These are phyloP conservation scores for Russula virescens DNA, from an alignment of 768 basidiomycete genomes.

Conservation along the genomic window DNA sequence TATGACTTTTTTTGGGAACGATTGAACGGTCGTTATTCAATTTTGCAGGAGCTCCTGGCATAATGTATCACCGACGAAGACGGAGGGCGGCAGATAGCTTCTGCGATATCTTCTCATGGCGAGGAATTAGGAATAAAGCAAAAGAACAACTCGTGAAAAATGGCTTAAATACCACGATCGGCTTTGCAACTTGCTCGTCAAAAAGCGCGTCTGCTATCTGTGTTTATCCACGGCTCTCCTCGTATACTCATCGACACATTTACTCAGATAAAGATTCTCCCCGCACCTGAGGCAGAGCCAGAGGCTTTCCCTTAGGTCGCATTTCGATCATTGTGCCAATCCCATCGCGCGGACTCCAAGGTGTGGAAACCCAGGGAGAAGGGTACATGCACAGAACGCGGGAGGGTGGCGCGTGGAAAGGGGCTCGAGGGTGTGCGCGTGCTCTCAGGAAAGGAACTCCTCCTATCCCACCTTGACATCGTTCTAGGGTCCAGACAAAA, in stretches of 20 bases:
- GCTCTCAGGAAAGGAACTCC: no score
- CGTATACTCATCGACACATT: neutral
- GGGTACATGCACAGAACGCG: no score
- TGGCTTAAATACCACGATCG: slow-evolving; percentile 89
- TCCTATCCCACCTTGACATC: no score
- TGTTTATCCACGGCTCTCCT: neutral
- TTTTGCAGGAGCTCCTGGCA: slow-evolving; percentile 83
- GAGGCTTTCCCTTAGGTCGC: no score
- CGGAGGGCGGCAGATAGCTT: slow-evolving; percentile 96
- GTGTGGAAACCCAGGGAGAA: no score
- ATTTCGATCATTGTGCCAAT: no score
- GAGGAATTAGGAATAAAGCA: slow-evolving; percentile 95
- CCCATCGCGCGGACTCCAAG: no score
- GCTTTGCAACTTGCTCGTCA: slow-evolving; percentile 91
- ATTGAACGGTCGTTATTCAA: no score
- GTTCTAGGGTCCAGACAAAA: no score
- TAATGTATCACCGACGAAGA: slow-evolving; percentile 98
- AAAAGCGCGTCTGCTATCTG: slow-evolving; percentile 53
- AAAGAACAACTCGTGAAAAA: slow-evolving; percentile 95
- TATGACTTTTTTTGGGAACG: neutral
- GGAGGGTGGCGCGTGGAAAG: no score
- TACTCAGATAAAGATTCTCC: slow-evolving; percentile 52
- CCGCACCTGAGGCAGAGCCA: no score
- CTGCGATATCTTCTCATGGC: slow-evolving; percentile 84
- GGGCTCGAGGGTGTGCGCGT: no score